Evolutionary conservation across 108 stramenopile genomes (phyloP).

Genomic region (Fistulifera pelliculosa): DNA sequence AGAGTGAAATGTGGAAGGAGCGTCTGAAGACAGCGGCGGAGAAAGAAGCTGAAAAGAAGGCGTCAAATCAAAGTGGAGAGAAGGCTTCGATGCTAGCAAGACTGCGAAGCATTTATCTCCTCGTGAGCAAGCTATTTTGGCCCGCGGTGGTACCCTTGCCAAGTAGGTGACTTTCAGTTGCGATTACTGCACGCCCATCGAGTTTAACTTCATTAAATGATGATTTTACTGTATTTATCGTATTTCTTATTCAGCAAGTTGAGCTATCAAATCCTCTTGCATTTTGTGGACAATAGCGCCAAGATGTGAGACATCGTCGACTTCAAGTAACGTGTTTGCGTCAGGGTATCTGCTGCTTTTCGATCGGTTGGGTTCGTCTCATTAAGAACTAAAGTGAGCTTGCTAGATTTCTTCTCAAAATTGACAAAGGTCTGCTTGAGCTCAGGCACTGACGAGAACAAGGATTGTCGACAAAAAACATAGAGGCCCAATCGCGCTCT

Average conservation of each 20-base stretch:
- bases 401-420: constrained; percentile 33
- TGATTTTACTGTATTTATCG: not conserved
- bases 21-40: constrained; percentile 71
- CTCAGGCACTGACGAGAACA: constrained; percentile 71
- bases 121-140: constrained; percentile 40
- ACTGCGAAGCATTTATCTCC: constrained; percentile 18
- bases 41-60: constrained; percentile 38
- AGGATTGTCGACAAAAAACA: constrained; percentile 66
- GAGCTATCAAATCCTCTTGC: constrained; percentile 43
- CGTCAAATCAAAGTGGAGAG: constrained; percentile 15
- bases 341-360: constrained; percentile 28
- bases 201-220: too few species aligned
- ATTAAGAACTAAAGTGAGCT: constrained; percentile 62
- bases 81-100: constrained; percentile 8
- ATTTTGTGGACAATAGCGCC: constrained; percentile 74
- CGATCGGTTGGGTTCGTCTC: constrained; percentile 56
- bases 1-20: constrained; percentile 82
- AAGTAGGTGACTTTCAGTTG: not conserved
- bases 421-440: constrained; percentile 60
- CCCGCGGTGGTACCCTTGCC: constrained; percentile 41
- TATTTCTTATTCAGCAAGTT: constrained; percentile 1
- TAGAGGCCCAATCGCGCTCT: constrained; percentile 96
- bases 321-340: constrained; percentile 37
- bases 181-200: not conserved
- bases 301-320: constrained; percentile 61